These are phyloP conservation scores for Cronartium quercuum DNA, from an alignment of 1,284 basidiomycete genomes.

Conservation along the genomic window DNA sequence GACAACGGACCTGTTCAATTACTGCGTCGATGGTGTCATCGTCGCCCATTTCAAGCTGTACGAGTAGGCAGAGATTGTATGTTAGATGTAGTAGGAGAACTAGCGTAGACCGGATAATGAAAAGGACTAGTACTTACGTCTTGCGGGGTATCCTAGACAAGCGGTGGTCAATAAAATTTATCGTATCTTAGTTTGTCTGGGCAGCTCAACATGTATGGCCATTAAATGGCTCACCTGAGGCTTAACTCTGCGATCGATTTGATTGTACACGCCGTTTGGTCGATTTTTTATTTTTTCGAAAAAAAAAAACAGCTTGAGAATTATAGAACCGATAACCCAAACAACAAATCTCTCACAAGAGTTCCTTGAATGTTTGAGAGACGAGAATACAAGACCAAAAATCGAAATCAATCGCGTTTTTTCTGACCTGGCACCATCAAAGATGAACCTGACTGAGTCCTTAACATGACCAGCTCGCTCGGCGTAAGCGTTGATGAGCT, in stretches of 20 bases:
- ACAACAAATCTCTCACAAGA: not conserved
- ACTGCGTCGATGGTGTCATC: slow-evolving; percentile 35
- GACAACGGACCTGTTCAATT: slow-evolving; percentile 34
- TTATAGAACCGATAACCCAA: not conserved
- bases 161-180: not conserved
- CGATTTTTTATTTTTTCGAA: not conserved
- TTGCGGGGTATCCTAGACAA: slow-evolving; percentile 25
- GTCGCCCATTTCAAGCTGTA: slow-evolving; percentile 31
- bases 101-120: not conserved
- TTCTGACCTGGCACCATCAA: slow-evolving; percentile 28
- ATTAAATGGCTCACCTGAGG: slow-evolving; percentile 18
- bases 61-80: not conserved
- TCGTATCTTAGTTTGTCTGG: not conserved
- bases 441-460: slow-evolving; percentile 28
- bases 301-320: not conserved
- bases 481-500: slow-evolving; percentile 87
- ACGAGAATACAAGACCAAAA: not conserved
- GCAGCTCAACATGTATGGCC: not conserved
- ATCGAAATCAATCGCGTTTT: too few species aligned
- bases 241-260: slow-evolving; percentile 7
- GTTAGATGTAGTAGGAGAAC: not conserved
- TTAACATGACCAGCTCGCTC: slow-evolving; percentile 57
- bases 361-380: not conserved
- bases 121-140: slow-evolving; percentile 12
- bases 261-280: too few species aligned